Evolutionary conservation across 768 basidiomycete species (phyloP).

Genomic region (Dacryopinax primogenitus): DNA sequence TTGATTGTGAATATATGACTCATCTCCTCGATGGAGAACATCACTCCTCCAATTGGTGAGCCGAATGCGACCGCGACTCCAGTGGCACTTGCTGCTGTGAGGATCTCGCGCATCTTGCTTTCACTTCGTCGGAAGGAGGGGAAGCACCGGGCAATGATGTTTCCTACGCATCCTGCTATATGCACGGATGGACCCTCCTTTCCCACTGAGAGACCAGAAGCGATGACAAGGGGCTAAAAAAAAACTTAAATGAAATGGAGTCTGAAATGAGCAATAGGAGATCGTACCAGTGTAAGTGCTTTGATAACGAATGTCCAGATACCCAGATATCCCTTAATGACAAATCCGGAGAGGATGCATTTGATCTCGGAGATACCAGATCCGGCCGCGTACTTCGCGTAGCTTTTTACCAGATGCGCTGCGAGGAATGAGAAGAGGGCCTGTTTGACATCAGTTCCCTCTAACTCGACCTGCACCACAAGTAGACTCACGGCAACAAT

Average conservation of each 20-base stretch:
- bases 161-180: constrained; percentile 88
- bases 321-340: constrained; percentile 91
- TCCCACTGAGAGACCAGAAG: constrained; percentile 90
- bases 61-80: constrained; percentile 98
- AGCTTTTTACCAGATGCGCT: constrained; percentile 72
- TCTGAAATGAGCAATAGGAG: not conserved
- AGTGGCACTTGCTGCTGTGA: constrained; percentile 91
- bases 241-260: constrained; percentile 14
- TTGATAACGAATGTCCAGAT: constrained; percentile 87
- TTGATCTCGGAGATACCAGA: constrained; percentile 99
- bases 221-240: constrained; percentile 81
- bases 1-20: constrained; percentile 91
- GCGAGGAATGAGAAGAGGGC: constrained; percentile 70
- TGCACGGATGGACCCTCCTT: constrained; percentile 99
- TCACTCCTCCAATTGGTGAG: constrained; percentile 90
- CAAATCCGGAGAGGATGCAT: constrained; percentile 90
- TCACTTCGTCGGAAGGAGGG: constrained; percentile 73
- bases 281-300: constrained; percentile 74
- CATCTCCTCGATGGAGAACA: constrained; percentile 99
- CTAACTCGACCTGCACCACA: too few species aligned
- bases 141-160: constrained; percentile 76
- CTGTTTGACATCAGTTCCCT: constrained; percentile 30
- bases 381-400: constrained; percentile 92
- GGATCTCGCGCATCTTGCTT: constrained; percentile 63
- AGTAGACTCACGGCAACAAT: constrained; percentile 67